phyloP scores from a whole-genome alignment of 768 basidiomycete species.

The Agaricus subrufescens region DNA sequence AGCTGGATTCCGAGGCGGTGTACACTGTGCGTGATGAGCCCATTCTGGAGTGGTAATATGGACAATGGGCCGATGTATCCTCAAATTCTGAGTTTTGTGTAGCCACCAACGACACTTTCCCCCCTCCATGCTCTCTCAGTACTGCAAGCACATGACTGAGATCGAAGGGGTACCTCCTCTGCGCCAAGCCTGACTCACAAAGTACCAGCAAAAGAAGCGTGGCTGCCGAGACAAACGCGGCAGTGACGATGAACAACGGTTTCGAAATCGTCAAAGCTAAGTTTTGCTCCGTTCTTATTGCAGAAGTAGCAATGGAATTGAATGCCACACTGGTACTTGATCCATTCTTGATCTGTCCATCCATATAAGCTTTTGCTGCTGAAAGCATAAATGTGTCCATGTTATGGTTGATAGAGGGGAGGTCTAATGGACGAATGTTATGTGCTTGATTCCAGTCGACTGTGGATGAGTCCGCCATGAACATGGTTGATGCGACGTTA shows the following conservation, averaged over 20 bases:
- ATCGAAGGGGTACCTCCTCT: constrained; percentile 8
- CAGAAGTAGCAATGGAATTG: not conserved
- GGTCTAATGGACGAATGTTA: not conserved
- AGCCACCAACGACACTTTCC: not conserved
- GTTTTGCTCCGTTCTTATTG: not conserved
- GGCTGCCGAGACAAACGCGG: not conserved
- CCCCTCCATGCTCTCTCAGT: not conserved
- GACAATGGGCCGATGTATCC: too few species aligned
- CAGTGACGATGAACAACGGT: not conserved
- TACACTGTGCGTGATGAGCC: not conserved
- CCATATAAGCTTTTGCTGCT: constrained; percentile 9
- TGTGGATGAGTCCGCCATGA: constrained; percentile 1
- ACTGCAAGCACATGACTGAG: constrained; percentile 2
- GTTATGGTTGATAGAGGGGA: not conserved
- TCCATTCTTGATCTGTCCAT: constrained; percentile 2
- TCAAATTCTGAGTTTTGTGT: not conserved
- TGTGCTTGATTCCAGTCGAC: constrained; percentile 1
- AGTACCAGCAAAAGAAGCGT: not conserved
- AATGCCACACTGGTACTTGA: not conserved
- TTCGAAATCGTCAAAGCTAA: constrained; percentile 5
- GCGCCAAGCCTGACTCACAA: not conserved
- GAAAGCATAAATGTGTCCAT: constrained; percentile 6
- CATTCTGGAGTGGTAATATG: not conserved
- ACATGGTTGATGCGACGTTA: constrained; percentile 7
- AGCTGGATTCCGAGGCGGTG: not conserved